Evolutionary conservation across 345 rosid genomes (phyloP), one percentile per base, ranked within the genome.

Genomic region (Brassica juncea): DNA sequence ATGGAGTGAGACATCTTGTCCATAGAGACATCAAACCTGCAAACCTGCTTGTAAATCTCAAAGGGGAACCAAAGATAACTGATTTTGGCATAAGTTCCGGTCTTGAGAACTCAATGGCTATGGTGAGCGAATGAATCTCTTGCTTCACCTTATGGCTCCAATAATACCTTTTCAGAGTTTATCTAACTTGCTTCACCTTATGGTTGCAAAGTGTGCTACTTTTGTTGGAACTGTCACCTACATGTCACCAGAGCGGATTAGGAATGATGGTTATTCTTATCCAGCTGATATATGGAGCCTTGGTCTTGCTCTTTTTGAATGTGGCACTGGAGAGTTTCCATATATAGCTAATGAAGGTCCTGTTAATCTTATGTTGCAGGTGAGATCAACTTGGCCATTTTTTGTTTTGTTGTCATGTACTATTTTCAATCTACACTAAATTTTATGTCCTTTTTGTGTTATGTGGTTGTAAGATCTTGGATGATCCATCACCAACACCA

Each of bases 1-100:
- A 94, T 81, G 97, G 93, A 81, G 93, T 79, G 15, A 86, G 97
- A 77, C 90, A 94, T 85, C 86, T 94, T 77, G 97, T 94, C 76
- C 99, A 94, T 82, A 89, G 99, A 87, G 99, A 94, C 73, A 94
- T 94, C 67, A 94, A 94, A 82, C 99, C 99, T 34, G 99, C 99
- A 71, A 94, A 92, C 87, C 74, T 94, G 85, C 99, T 94, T 19
- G 84, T 94, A 75, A 92, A 92, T 80, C 94, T 94, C 70, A 94
- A 91, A 77, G 99, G 99, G 10, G 97, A 89, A 83, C 95, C 99
- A 6, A 94, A 94, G 87, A 92, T 94, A 63, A 94, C 97, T 59
- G 97, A 94, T 84, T 94, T 94, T 78, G 99, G 99, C 25, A 91
- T 94, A 61, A 94, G 99, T 85, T 97, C 97, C 82, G 97, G 99